Conservation (phyloP, 2,329 filamentous ascomycete genomes). For the Claviceps monticola region DNA sequence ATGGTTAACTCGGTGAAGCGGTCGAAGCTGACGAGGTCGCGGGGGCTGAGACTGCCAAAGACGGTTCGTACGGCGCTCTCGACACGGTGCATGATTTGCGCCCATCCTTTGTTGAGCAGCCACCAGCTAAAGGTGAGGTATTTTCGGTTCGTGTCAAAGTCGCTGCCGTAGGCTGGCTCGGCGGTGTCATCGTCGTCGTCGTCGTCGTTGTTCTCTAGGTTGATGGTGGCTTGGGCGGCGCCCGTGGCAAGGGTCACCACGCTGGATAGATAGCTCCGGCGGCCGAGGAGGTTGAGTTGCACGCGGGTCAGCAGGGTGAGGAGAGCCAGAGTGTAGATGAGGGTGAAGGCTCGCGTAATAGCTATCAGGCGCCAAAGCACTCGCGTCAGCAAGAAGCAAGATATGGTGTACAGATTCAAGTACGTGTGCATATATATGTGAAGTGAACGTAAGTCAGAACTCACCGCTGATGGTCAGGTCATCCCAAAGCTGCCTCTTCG, state of each 20-base stretch:
- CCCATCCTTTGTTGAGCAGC: constrained; percentile 84
- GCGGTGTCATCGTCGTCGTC: constrained; percentile 42
- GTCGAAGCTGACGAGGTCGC: constrained; percentile 74
- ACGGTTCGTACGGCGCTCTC: constrained; percentile 76
- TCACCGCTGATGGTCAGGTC: constrained; percentile 90
- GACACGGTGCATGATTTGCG: constrained; percentile 67
- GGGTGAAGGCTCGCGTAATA: constrained; percentile 77
- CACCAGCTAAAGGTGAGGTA: constrained; percentile 98
- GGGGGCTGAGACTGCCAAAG: constrained; percentile 77
- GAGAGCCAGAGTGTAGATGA: constrained; percentile 81
- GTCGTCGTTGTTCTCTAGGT: constrained; percentile 84
- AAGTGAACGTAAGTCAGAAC: constrained; percentile 17
- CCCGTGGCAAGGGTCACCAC: constrained; percentile 83
- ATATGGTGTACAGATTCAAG: neutral
- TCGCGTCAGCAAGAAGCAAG: neutral
- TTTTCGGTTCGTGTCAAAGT: constrained; percentile 89
- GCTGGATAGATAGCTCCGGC: constrained; percentile 88
- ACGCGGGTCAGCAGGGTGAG: constrained; percentile 86
- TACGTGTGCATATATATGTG: neutral
- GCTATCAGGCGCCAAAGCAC: constrained; percentile 28
- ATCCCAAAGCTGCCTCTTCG: constrained; percentile 91
- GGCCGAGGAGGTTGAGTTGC: constrained; percentile 91
- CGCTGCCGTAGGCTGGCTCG: constrained; percentile 73
- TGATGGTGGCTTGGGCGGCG: constrained; percentile 61
- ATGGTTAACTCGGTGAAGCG: constrained; percentile 67